Evolutionary conservation across 495 filamentous ascomycete species (phyloP), one percentile per base, ranked within the genome.

Genomic region (Penicillium salamii): DNA sequence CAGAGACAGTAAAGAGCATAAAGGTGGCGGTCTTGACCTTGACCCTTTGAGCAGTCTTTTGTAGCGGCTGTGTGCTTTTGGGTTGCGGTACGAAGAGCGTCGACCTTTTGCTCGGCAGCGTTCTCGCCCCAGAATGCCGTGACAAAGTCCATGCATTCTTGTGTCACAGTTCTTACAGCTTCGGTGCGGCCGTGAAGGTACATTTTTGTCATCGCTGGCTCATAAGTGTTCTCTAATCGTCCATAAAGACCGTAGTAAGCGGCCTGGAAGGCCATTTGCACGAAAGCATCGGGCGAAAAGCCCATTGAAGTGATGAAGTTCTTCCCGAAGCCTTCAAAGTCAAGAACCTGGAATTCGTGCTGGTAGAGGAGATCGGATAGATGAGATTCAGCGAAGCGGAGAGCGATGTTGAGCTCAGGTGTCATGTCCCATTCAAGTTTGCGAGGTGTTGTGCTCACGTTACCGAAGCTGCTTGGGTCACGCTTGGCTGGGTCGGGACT

Each of bases 241-340:
- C 93, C 93, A 57, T 98, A 98, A 26, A 98, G 82, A 23, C 95
- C 93, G 60, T 97, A 98, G 74, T 98, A 97, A 12, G 95, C 93
- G 21, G 93, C 93, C 67, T 98, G 93, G 74, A 96, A 97, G 3
- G 93, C 95, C 93, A 97, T 97, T 66, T 98, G 93, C 24, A 98
- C 89, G 56, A 96, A 98, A 1, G 93, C 93, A 65, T 98, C 93
- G 0, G 93, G 93, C 0, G 93, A 97, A 64, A 97, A 95, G 19
- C 95, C 95, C 80, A 90, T 90, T 0, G 89, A 90, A 1, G 90
- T 97, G 63, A 98, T 98, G 58, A 95, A 96, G 68, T 93, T 96
- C 79, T 96, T 96, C 26, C 93, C 93, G 58, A 91, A 98, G 23
- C 82, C 80, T 38, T 72, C 72, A 59, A 98, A 98, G 47, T 98